Conservation (phyloP, 192 early-diverging fungal species). For the Lobosporangium transversale region DNA sequence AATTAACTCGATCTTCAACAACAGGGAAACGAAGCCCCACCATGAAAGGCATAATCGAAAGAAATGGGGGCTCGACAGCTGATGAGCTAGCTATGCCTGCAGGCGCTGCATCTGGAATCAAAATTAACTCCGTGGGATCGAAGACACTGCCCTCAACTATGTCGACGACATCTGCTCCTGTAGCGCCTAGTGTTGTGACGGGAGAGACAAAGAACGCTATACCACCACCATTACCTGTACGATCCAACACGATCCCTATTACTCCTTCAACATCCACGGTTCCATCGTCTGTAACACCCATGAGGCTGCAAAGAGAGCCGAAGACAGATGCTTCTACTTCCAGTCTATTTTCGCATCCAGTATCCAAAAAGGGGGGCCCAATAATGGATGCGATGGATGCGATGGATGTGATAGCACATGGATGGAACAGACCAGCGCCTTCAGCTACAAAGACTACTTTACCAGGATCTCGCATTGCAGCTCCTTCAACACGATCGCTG, state of each 20-base stretch:
- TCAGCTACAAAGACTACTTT: neutral
- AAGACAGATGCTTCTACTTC: neutral
- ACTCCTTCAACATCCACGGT: neutral
- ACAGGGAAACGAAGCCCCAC: neutral
- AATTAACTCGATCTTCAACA: neutral
- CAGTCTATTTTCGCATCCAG: conserved; percentile 9
- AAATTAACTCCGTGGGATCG: conserved; percentile 29
- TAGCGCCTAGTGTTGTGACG: conserved; percentile 11
- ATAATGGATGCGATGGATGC: neutral
- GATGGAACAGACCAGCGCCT: neutral
- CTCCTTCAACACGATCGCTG: conserved; percentile 13
- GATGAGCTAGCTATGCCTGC: neutral
- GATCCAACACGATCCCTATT: conserved; percentile 23
- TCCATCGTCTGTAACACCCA: conserved; percentile 6
- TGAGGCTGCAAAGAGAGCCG: neutral
- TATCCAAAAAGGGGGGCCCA: neutral
- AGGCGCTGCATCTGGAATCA: conserved; percentile 29
- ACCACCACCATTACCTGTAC: conserved; percentile 26
- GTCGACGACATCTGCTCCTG: conserved; percentile 18
- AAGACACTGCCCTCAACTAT: neutral
- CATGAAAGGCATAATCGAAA: too few relatives aligned
- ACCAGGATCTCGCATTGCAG: conserved; percentile 14
- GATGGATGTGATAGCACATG: neutral
- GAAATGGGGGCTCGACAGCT: neutral
- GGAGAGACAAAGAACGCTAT: neutral